Conservation (phyloP, 2,329 filamentous ascomycete genomes). For the Epichloe bromicola region DNA sequence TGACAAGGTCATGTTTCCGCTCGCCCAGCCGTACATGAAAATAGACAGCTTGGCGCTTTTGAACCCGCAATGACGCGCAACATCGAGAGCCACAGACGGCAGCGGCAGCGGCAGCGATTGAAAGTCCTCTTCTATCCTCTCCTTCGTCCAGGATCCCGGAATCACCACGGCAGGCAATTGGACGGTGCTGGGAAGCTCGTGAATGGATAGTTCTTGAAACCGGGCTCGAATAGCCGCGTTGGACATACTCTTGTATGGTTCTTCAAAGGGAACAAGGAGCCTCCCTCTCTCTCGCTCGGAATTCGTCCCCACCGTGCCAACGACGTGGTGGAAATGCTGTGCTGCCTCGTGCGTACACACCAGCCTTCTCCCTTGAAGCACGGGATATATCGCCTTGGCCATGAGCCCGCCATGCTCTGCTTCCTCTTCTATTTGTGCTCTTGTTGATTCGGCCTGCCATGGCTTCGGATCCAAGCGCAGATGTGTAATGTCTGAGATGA, state of each 20-base stretch:
- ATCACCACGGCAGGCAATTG: slow-evolving; percentile 23
- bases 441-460: slow-evolving; percentile 21
- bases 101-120: slow-evolving; percentile 11
- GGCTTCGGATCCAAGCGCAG: slow-evolving; percentile 17
- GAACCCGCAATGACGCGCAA: slow-evolving; percentile 19
- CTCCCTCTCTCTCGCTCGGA: slow-evolving; percentile 23
- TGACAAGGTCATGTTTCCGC: slow-evolving; percentile 21
- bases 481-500: slow-evolving; percentile 28
- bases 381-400: slow-evolving; percentile 22
- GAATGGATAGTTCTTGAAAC: slow-evolving; percentile 21
- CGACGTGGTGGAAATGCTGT: slow-evolving; percentile 24
- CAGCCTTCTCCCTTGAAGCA: slow-evolving; percentile 18
- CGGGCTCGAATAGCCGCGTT: slow-evolving; percentile 10
- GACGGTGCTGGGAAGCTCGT: slow-evolving; percentile 18
- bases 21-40: slow-evolving; percentile 27
- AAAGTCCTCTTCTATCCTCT: slow-evolving; percentile 14
- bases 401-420: slow-evolving; percentile 18
- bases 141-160: slow-evolving; percentile 15
- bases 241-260: slow-evolving; percentile 6
- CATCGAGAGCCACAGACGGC: slow-evolving; percentile 22
- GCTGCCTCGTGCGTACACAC: slow-evolving; percentile 27
- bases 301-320: slow-evolving; percentile 23
- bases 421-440: slow-evolving; percentile 23
- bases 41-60: slow-evolving; percentile 25
- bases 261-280: slow-evolving; percentile 19